Conservation (phyloP, 495 filamentous ascomycete genomes). For the Neurospora sp. region DNA sequence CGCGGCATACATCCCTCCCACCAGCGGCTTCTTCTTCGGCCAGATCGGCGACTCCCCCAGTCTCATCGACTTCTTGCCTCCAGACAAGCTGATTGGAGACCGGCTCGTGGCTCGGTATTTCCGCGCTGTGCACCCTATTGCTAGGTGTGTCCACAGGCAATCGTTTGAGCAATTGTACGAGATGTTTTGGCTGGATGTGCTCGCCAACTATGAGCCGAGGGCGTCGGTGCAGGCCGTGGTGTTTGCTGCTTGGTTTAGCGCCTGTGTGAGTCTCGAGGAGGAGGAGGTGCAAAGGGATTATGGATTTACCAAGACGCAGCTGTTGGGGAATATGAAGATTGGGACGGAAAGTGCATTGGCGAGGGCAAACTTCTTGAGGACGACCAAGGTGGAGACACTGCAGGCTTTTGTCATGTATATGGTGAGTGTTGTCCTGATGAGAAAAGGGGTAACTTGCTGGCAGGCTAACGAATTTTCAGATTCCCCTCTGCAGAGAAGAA, state of each 20-base stretch:
- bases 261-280: conserved; percentile 52
- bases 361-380: conserved; percentile 58
- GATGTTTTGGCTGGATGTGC: conserved; percentile 52
- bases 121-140: conserved; percentile 54
- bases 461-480: conserved; percentile 29
- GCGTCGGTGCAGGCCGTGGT: conserved; percentile 56
- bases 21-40: conserved; percentile 61
- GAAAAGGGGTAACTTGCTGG: neutral
- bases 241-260: conserved; percentile 58
- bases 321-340: conserved; percentile 51
- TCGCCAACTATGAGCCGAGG: conserved; percentile 44
- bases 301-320: conserved; percentile 37
- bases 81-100: conserved; percentile 39
- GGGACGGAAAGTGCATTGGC: conserved; percentile 54
- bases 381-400: conserved; percentile 58
- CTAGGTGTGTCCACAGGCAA: conserved; percentile 52
- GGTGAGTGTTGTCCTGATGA: conserved; percentile 27
- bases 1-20: conserved; percentile 44
- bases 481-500: conserved; percentile 58
- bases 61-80: conserved; percentile 50
- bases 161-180: conserved; percentile 54
- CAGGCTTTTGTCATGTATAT: conserved; percentile 69
- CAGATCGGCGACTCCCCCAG: conserved; percentile 34
- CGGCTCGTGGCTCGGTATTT: conserved; percentile 56
- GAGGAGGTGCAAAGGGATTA: conserved; percentile 38